Conservation (phyloP, 1,284 basidiomycete species). For the Marasmius sp. region DNA sequence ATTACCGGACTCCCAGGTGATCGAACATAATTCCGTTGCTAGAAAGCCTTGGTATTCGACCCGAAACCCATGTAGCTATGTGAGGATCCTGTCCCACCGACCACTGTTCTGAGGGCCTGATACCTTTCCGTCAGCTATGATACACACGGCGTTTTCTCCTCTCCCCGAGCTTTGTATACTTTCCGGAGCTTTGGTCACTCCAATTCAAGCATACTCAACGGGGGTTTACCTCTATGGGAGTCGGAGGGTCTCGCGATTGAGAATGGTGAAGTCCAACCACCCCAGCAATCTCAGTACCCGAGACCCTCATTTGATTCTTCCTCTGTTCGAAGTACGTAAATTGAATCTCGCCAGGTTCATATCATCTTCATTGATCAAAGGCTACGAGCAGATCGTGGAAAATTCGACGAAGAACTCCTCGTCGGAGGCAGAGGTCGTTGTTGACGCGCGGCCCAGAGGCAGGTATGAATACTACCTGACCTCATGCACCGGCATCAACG, state of each 20-base stretch:
- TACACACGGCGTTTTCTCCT: conserved; percentile 83
- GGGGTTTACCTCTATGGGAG: conserved; percentile 86
- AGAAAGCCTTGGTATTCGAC: conserved; percentile 77
- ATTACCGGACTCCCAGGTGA: neutral
- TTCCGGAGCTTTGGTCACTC: conserved; percentile 88
- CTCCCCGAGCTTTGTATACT: conserved; percentile 89
- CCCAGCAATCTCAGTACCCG: conserved; percentile 45
- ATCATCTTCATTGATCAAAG: conserved; percentile 40
- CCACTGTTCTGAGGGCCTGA: neutral
- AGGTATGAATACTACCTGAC: conserved; percentile 46
- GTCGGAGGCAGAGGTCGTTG: conserved; percentile 64
- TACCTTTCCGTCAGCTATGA: conserved; percentile 65
- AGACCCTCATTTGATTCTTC: conserved; percentile 49
- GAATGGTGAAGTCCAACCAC: conserved; percentile 34
- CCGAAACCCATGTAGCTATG: conserved; percentile 82
- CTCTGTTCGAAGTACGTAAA: conserved; percentile 60
- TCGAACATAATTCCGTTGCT: conserved; percentile 6
- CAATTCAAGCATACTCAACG: conserved; percentile 85
- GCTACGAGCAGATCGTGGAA: conserved; percentile 79
- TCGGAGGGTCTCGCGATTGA: conserved; percentile 70
- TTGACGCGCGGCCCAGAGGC: conserved; percentile 84
- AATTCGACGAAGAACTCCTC: conserved; percentile 60
- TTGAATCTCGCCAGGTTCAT: conserved; percentile 13
- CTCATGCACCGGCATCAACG: neutral
- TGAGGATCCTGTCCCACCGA: conserved; percentile 30